Evolutionary conservation across 495 filamentous ascomycete species (phyloP), one percentile per base, ranked within the genome.

Genomic region (Daldinia loculata): DNA sequence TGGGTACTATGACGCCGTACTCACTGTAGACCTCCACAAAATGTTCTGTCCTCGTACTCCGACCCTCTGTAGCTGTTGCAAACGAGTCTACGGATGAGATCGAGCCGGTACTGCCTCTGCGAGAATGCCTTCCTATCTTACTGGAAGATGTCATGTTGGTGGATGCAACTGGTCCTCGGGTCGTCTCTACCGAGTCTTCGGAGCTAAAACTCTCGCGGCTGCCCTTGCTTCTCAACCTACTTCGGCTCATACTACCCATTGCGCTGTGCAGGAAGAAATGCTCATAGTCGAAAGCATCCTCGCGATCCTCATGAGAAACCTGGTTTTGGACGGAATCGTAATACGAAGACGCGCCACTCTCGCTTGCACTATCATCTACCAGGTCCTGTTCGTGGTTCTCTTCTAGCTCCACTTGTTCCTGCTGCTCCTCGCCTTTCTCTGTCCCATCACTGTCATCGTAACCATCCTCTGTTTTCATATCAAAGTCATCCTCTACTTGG

Each of bases 261-360:
- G 92, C 92, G 73, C 91, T 94, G 75, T 97, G 93, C 11, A 98
- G 85, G 79, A 97, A 97, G 80, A 97, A 96, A 74, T 96, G 88
- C 75, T 98, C 93, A 70, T 99, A 99, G 76, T 97, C 95, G 77
- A 99, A 99, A 6, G 95, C 95, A 76, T 99, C 95, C 71, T 94
- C 91, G 15, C 95, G 92, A 78, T 98, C 95, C 81, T 99, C 95
- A 74, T 99, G 95, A 4, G 85, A 87, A 12, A 88, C 75, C 34
- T 79, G 81, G 39, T 80, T 80, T 59, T 84, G 80, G 27, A 84
- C 68, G 3, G 84, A 78, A 63, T 91, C 89, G 73, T 88, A 84
- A 72, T 89, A 88, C 11, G 83, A 70, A n/a, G 86, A 85, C 19
- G 84, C 85, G 15, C 80, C 85, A 72, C 83, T 84, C 61, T 85